These are phyloP conservation scores for Mycena belliarum DNA, from an alignment of 768 basidiomycete genomes.

Conservation along the genomic window DNA sequence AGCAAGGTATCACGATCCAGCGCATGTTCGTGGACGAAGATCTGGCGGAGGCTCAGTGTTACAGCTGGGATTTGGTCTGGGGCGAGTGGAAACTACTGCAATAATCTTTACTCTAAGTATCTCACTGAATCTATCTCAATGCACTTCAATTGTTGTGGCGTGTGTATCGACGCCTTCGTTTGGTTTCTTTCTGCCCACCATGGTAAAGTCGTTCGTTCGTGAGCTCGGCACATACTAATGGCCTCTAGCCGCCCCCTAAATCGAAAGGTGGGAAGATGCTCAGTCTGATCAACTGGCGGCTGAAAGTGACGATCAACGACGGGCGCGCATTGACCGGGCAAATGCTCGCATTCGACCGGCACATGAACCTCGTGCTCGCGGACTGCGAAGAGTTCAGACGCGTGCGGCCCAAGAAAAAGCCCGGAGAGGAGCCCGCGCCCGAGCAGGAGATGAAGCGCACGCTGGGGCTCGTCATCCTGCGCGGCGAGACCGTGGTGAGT, in stretches of 20 bases:
- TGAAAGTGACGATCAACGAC: constrained; percentile 97
- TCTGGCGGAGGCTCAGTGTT: constrained; percentile 9
- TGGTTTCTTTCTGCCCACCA: constrained; percentile 12
- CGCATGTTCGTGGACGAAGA: neutral
- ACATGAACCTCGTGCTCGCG: constrained; percentile 98
- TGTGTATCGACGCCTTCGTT: constrained; percentile 1
- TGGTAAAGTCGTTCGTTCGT: constrained; percentile 16
- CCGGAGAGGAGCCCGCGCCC: constrained; percentile 72
- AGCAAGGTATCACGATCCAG: neutral
- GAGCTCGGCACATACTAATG: constrained; percentile 8
- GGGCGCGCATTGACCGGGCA: constrained; percentile 94
- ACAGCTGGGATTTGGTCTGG: constrained; percentile 9
- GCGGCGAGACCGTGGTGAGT: constrained; percentile 96
- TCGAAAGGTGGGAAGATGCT: constrained; percentile 99
- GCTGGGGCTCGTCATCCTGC: constrained; percentile 93
- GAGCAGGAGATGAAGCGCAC: constrained; percentile 96
- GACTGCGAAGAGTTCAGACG: constrained; percentile 98
- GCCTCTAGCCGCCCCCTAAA: constrained; percentile 85
- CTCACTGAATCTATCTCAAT: neutral
- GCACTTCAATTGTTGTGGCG: neutral
- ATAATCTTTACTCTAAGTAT: too few species aligned
- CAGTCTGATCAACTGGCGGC: constrained; percentile 94
- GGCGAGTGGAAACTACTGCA: constrained; percentile 16
- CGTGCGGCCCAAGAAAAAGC: constrained; percentile 89
- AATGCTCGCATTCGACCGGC: constrained; percentile 99